Evolutionary conservation across 768 basidiomycete genomes (phyloP), one percentile per base, ranked within the genome.

Genomic region (Psilocybe sp.): DNA sequence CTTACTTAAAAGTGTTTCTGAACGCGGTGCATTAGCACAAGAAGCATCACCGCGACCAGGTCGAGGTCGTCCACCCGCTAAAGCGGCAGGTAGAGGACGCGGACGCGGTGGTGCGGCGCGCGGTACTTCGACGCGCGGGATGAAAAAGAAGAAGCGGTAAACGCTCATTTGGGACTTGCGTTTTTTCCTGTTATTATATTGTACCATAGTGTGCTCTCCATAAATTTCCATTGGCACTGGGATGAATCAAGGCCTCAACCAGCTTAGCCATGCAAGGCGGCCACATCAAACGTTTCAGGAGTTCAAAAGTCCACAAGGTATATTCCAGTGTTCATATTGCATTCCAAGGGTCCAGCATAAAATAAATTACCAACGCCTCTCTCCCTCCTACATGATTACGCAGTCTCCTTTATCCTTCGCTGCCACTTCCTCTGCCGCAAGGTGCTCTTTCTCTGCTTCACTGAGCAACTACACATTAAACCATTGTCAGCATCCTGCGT

Each of bases 361-460:
- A 40, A 33, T 33, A 42, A 8, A 13, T 12, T 33, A 2, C 8
- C 19, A 42, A 48, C 14, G 15, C 23, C 23, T 19, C 23, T n/a
- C n/a, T n/a, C 32, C 15, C 28, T 13, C 49, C 61, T 70, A 87
- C 82, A 86, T 81, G 36, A 87, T 56, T 33, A 73, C 39, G 60
- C 87, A 89, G 3, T 79, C 76, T 52, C 72, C 72, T 51, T 77
- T 68, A 56, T 68, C 66, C n/a, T 74, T 62, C 58, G 53, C 65
- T 60, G 71, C 46, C 70, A 77, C 59, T 57, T 64, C 79, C 61
- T 80, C 76, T 47, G 74, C 71, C 3, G 80, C 82, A 31, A 87
- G 64, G 13, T 81, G 69, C 14, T 65, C 65, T 66, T 82, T 84
- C 75, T 89, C 86, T 47, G 81, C 79, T 48, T 83, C 84, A 19